Percentiles rank a stretch among this genome's conserved stretches.
Evolutionary conservation across 805 yeast genomes (phyloP).

Genomic region (Zygosaccharomyces bisporus): DNA sequence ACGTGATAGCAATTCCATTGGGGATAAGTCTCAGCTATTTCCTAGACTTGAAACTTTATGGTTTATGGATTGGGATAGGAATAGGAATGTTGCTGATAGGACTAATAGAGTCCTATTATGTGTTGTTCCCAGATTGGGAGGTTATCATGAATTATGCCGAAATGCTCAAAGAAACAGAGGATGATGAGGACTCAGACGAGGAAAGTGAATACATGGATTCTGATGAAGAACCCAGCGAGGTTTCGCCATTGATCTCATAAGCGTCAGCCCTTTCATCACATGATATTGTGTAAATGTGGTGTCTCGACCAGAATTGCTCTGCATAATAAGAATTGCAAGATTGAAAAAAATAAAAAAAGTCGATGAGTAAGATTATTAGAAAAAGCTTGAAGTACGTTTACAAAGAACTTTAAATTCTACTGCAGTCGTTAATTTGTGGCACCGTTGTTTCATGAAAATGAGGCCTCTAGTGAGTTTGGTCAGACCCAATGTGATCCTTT

Average conservation of each 20-base stretch:
- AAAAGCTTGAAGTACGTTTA: background rate
- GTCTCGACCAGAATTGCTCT: background rate
- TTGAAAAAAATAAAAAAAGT: background rate
- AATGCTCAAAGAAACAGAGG: slow-evolving; percentile 36
- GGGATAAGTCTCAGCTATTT: slow-evolving; percentile 54
- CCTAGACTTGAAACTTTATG: slow-evolving; percentile 47
- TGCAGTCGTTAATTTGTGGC: background rate
- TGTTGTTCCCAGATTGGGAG: slow-evolving; percentile 53
- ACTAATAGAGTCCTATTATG: slow-evolving; percentile 45
- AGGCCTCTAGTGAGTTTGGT: slow-evolving; percentile 1
- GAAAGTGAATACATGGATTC: slow-evolving; percentile 30
- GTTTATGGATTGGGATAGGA: slow-evolving; percentile 78
- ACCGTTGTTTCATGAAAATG: background rate
- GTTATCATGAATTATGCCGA: slow-evolving; percentile 45
- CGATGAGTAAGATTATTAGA: background rate
- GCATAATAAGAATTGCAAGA: background rate
- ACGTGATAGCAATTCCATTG: slow-evolving; percentile 70
- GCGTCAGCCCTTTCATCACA: slow-evolving; percentile 1
- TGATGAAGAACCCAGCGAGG: slow-evolving; percentile 22
- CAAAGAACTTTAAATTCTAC: too few relatives aligned
- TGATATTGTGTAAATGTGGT: background rate
- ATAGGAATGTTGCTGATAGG: slow-evolving; percentile 52
- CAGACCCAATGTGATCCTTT: slow-evolving; percentile 9
- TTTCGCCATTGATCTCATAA: slow-evolving; percentile 15
- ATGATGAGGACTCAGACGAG: slow-evolving; percentile 28